phyloP scores from a whole-genome alignment of 2,329 filamentous ascomycete species.

The Didymella glomerata region DNA sequence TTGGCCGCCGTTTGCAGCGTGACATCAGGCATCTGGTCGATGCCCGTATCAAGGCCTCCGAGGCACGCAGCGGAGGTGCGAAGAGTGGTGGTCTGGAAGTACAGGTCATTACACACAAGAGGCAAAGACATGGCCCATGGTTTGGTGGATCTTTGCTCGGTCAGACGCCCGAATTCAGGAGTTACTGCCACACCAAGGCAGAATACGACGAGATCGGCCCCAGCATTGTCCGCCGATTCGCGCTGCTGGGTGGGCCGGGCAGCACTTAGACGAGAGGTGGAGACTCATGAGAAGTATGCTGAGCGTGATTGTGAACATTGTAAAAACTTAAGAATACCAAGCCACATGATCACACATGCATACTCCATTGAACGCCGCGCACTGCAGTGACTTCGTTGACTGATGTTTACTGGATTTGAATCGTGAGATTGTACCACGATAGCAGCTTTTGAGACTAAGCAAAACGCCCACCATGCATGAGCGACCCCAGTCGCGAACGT shows the following conservation, averaged over 20 bases:
- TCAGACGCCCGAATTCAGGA: conserved; percentile 97
- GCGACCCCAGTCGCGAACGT: not conserved
- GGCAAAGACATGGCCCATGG: conserved; percentile 97
- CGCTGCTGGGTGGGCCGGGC: conserved; percentile 89
- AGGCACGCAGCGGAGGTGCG: conserved; percentile 88
- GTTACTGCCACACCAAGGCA: conserved; percentile 86
- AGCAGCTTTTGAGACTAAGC: not conserved
- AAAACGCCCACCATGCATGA: not conserved
- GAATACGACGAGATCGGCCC: conserved; percentile 93
- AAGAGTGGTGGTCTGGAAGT: conserved; percentile 95
- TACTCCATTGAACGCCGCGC: not conserved
- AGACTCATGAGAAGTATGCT: conserved; percentile 3
- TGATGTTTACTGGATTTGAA: not conserved
- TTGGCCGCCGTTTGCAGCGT: conserved; percentile 91
- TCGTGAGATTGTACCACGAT: not conserved
- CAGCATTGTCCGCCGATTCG: conserved; percentile 93
- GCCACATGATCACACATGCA: conserved; percentile 14
- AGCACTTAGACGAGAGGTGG: conserved; percentile 63
- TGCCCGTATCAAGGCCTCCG: conserved; percentile 88
- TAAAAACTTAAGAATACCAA: conserved; percentile 25
- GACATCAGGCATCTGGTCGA: conserved; percentile 98
- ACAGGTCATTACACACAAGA: conserved; percentile 96
- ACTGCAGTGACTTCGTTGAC: not conserved
- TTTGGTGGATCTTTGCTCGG: conserved; percentile 96
- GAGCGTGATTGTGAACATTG: conserved; percentile 28